These are phyloP conservation scores for Aureobasidium mangrovei DNA, from an alignment of 2,329 filamentous ascomycete species.

Conservation along the genomic window DNA sequence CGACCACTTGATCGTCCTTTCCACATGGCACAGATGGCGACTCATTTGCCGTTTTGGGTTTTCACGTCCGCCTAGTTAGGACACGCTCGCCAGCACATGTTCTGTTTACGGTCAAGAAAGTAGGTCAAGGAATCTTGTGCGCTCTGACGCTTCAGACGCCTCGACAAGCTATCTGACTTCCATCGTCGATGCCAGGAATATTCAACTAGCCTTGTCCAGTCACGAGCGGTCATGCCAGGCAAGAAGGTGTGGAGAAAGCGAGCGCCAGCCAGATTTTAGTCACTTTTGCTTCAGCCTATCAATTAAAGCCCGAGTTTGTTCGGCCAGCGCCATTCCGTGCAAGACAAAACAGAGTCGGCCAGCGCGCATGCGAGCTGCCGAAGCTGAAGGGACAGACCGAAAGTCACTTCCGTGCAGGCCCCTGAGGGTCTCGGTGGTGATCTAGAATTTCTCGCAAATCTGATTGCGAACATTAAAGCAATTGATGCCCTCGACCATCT, in stretches of 20 bases:
- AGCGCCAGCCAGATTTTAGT: slow-evolving; percentile 6
- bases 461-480: not conserved
- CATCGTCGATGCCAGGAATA: not conserved
- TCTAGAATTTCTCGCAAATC: not conserved
- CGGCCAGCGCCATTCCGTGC: not conserved
- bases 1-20: slow-evolving; percentile 4
- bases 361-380: slow-evolving; percentile 7
- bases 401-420: slow-evolving; percentile 8
- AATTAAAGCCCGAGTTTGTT: not conserved
- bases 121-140: too few relatives aligned
- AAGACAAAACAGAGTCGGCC: slow-evolving; percentile 5
- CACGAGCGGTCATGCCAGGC: not conserved
- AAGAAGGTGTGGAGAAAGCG: not conserved
- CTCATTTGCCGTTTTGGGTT: not conserved
- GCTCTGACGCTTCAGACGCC: too few relatives aligned
- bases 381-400: slow-evolving; percentile 3
- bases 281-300: slow-evolving; percentile 5
- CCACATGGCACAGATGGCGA: not conserved
- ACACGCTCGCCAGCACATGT: too few relatives aligned
- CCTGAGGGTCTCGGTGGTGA: not conserved
- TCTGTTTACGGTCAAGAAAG: too few relatives aligned
- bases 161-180: not conserved
- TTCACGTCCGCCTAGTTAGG: not conserved
- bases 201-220: not conserved
- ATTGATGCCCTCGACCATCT: not conserved